Evolutionary conservation across 305 asterid species (phyloP).

Genomic region (Solanum chacoense): DNA sequence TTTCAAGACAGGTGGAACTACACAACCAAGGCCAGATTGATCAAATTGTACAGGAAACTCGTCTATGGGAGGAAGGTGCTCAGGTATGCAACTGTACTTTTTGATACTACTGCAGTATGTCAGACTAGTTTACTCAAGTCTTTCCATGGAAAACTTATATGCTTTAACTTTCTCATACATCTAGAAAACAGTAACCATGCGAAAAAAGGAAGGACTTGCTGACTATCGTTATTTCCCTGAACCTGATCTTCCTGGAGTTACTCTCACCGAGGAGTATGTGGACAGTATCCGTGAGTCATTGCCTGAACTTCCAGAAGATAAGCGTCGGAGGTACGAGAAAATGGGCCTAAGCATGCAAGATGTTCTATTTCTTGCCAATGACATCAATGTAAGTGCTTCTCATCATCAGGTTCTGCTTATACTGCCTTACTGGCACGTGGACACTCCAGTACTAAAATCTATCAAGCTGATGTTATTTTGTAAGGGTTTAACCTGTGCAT

Average conservation of each 20-base stretch:
- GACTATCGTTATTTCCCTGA: constrained; percentile 98
- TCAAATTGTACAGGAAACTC: constrained; percentile 92
- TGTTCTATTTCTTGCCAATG: constrained; percentile 87
- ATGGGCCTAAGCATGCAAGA: constrained; percentile 96
- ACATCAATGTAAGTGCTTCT: constrained; percentile 44
- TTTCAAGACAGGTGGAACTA: constrained; percentile 74
- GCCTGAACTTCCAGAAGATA: constrained; percentile 93
- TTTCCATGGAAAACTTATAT: constrained; percentile 1
- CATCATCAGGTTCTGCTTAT: neutral
- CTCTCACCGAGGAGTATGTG: constrained; percentile 55
- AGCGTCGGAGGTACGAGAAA: constrained; percentile 74
- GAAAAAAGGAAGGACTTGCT: constrained; percentile 97
- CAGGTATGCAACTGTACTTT: constrained; percentile 45
- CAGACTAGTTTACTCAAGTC: neutral
- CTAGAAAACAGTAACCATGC: constrained; percentile 93
- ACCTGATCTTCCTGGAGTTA: constrained; percentile 95
- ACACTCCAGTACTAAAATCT: neutral
- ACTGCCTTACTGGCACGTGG: constrained; percentile 1
- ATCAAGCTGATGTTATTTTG: neutral
- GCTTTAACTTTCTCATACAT: constrained; percentile 8
- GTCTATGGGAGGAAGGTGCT: constrained; percentile 98
- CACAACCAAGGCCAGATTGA: constrained; percentile 72
- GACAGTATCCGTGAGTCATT: constrained; percentile 45
- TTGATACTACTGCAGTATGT: neutral
- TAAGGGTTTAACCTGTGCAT: neutral